Conservation (phyloP, 73 alveolate genomes). For the Paramecium octaurelia region DNA sequence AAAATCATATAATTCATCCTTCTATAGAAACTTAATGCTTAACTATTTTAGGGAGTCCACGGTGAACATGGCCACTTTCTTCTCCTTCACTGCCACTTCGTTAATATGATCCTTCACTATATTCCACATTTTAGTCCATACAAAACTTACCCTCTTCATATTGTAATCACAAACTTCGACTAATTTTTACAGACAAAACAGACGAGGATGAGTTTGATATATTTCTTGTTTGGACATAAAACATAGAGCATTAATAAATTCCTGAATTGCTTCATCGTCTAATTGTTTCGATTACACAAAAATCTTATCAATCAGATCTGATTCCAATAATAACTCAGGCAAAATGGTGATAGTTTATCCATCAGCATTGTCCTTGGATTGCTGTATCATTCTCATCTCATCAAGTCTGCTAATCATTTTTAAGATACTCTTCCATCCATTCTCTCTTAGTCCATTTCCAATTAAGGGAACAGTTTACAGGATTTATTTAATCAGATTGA, state of each 20-base stretch:
- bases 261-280: slow-evolving; percentile 75
- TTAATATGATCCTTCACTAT: slow-evolving; percentile 72
- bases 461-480: slow-evolving; percentile 13
- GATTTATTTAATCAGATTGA: not conserved
- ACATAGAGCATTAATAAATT: slow-evolving; percentile 67
- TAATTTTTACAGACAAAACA: slow-evolving; percentile 72
- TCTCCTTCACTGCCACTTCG: slow-evolving; percentile 66
- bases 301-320: slow-evolving; percentile 67
- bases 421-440: not conserved
- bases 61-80: slow-evolving; percentile 60
- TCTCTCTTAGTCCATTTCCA: slow-evolving; percentile 36
- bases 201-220: slow-evolving; percentile 67
- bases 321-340: slow-evolving; percentile 54
- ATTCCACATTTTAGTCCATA: slow-evolving; percentile 79
- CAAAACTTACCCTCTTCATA: slow-evolving; percentile 79
- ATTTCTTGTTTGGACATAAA: slow-evolving; percentile 75
- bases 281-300: slow-evolving; percentile 59
- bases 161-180: slow-evolving; percentile 83
- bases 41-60: slow-evolving; percentile 82
- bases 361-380: not conserved
- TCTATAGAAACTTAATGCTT: slow-evolving; percentile 74
- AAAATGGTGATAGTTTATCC: not conserved
- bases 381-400: not conserved
- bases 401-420: slow-evolving; percentile 9
- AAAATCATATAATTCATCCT: slow-evolving; percentile 75